Evolutionary conservation across 768 basidiomycete genomes (phyloP), one percentile per base, ranked within the genome.

Genomic region (Suillus bovinus): DNA sequence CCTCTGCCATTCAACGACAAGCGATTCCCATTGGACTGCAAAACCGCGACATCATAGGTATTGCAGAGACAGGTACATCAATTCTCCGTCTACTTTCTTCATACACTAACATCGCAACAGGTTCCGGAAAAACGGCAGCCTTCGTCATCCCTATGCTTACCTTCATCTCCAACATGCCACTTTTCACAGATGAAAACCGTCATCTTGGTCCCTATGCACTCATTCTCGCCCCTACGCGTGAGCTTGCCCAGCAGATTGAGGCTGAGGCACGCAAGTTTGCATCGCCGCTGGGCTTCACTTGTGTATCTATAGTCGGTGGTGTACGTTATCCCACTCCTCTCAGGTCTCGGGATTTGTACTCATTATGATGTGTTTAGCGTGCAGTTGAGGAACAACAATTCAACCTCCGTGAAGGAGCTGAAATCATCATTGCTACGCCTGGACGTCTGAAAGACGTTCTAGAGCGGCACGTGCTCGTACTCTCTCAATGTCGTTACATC

Each of bases 1-100:
- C 97, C 1, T 93, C 91, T 39, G 88, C 97, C 7, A 99, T 99
- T 72, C 97, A 99, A 76, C 84, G 97, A 41, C 97, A 99, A 74
- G 97, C 97, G 9, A 99, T 99, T 64, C 97, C 97, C n/a, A 98
- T 99, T 63, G 97, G 97, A 52, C 76, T 99, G 65, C 93, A 96
- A 72, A 95, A 96, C 70, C 85, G 97, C 57, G 97, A 99, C 75
- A 88, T 99, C 66, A 98, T 99, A 71, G 97, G 97, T 67, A 96
- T 99, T 63, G 97, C 97, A 62, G 96, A 99, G 77, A 99, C 97
- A 50, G 96, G 95, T 93, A 62, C 58, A 84, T 76, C 9, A 24
- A 52, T 53, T 58, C 41, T 16, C 34, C 34, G 36, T 42, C 24
- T 34, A 61, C 54, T 9, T 46, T 49, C 54, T 63, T 54, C 58